Percentiles rank a stretch among this genome's conserved stretches.
phyloP scores from a whole-genome alignment of 805 yeast species.

The Lipomyces spencermartinsiae region DNA sequence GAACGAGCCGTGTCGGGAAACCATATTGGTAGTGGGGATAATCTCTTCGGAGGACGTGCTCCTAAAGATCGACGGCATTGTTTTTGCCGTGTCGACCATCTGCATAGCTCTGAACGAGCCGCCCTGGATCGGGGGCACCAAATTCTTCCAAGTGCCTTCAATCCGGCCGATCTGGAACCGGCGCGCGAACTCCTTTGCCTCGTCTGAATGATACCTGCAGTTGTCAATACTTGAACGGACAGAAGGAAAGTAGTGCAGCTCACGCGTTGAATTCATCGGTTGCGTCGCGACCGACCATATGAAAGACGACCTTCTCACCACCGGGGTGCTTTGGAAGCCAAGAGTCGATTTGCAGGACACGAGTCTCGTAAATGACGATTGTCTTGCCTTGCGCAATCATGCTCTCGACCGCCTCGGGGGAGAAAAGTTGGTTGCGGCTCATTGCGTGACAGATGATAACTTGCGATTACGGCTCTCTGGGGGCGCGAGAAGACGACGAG shows the following conservation, averaged over 20 bases:
- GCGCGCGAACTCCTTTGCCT: conserved; percentile 58
- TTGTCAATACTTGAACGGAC: not conserved
- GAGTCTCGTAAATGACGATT: conserved; percentile 67
- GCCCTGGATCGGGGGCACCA: conserved; percentile 90
- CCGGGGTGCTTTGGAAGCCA: conserved; percentile 88
- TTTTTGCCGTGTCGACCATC: conserved; percentile 14
- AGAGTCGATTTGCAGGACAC: conserved; percentile 66
- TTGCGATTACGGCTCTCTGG: not conserved
- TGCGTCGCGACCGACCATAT: conserved; percentile 88
- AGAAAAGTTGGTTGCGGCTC: conserved; percentile 39
- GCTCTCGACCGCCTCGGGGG: conserved; percentile 58
- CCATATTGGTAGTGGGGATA: not conserved
- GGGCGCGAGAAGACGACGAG: not conserved
- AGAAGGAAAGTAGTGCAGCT: not conserved
- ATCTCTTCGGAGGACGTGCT: not conserved
- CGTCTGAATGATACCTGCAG: conserved; percentile 63
- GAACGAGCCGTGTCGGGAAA: conserved; percentile 1
- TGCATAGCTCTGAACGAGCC: conserved; percentile 52
- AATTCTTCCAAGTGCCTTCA: conserved; percentile 69
- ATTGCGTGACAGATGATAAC: not conserved
- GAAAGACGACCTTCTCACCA: conserved; percentile 82
- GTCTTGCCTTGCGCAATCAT: conserved; percentile 71
- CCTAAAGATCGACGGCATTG: conserved; percentile 15
- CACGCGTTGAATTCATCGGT: conserved; percentile 84
- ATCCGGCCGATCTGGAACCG: conserved; percentile 71